Conservation (phyloP, 352 stramenopile genomes). For the Phytophthora podocarpi region DNA sequence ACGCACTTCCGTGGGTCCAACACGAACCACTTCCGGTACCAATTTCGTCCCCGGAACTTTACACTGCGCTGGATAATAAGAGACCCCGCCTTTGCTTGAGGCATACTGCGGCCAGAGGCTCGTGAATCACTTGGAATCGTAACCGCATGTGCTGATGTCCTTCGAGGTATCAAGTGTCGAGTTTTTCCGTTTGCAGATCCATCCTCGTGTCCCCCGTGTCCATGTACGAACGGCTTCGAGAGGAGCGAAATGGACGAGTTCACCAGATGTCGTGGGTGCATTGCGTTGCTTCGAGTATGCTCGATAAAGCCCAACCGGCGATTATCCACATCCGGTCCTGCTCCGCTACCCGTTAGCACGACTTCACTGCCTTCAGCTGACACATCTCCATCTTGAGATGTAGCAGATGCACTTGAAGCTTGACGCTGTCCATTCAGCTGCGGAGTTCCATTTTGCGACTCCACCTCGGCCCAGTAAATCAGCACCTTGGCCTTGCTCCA, state of each 20-base stretch:
- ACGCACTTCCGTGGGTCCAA: slow-evolving; percentile 65
- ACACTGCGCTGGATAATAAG: slow-evolving; percentile 77
- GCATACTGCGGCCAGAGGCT: not conserved
- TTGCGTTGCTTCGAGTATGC: slow-evolving; percentile 54
- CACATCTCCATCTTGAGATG: slow-evolving; percentile 9
- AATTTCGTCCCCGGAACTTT: slow-evolving; percentile 73
- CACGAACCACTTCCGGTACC: slow-evolving; percentile 87
- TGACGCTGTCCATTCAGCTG: slow-evolving; percentile 21
- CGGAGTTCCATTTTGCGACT: slow-evolving; percentile 32
- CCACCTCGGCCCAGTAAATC: slow-evolving; percentile 79
- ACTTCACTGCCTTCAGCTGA: slow-evolving; percentile 20
- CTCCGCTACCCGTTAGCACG: slow-evolving; percentile 9
- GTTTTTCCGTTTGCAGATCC: slow-evolving; percentile 23
- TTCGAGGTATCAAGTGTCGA: slow-evolving; percentile 29
- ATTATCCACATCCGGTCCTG: slow-evolving; percentile 32
- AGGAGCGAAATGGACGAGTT: slow-evolving; percentile 80
- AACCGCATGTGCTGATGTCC: slow-evolving; percentile 14
- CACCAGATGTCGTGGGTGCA: slow-evolving; percentile 70
- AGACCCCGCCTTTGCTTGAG: slow-evolving; percentile 48
- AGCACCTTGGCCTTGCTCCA: slow-evolving; percentile 81
- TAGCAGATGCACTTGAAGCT: not conserved
- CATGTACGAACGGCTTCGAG: slow-evolving; percentile 64
- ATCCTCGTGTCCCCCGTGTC: slow-evolving; percentile 28
- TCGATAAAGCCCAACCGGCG: slow-evolving; percentile 74
- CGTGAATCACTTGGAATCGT: slow-evolving; percentile 21